Evolutionary conservation across 1,139 yeast species (phyloP), one percentile per base, ranked within the genome.

Genomic region (Pneumocystis sp.): DNA sequence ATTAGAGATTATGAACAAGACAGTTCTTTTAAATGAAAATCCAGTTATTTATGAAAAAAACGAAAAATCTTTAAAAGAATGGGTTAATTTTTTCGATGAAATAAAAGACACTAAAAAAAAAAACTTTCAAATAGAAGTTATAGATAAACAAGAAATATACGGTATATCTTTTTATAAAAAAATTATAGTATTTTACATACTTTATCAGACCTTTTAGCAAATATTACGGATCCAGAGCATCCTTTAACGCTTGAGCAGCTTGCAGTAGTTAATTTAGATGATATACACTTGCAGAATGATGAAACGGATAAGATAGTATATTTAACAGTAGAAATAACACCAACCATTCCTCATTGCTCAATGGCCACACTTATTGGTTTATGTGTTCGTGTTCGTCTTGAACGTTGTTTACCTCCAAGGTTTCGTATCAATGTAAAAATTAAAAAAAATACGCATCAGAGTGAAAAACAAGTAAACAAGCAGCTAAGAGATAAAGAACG

Each of bases 271-370:
- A 90, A 90, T 72, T 78, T 95, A 63, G 81, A 81, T 1, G 96
- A 95, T 73, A 93, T 95, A 66, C 74, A 77, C 56, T 89, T 95
- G 8, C 78, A 78, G 1, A 85, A 87, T 70, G 45, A 59, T 39
- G 57, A 63, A 59, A 35, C 37, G 21, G 10, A 39, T 25, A 31
- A 39, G 19, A 39, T 31, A 19, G 61, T 95, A 0, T 89, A 87
- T 69, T 89, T 95, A 0, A 74, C 83, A 34, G 89, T 95, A 56
- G 84, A 83, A 71, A 91, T 95, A 69, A 95, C 99, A 0, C 99
- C 99, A 0, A 95, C 99, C 0, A 93, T 95, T 71, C 93, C 98
- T 0, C 99, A 95, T 74, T 95, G 99, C 73, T 89, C 96, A 0
- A 79, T 95, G 69, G 98, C 98, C 0, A 95, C 98, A 0, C 82